Evolutionary conservation across 208 protist genomes (phyloP), one percentile per base, ranked within the genome.

Genomic region (Trypanosomatidae sp.): DNA sequence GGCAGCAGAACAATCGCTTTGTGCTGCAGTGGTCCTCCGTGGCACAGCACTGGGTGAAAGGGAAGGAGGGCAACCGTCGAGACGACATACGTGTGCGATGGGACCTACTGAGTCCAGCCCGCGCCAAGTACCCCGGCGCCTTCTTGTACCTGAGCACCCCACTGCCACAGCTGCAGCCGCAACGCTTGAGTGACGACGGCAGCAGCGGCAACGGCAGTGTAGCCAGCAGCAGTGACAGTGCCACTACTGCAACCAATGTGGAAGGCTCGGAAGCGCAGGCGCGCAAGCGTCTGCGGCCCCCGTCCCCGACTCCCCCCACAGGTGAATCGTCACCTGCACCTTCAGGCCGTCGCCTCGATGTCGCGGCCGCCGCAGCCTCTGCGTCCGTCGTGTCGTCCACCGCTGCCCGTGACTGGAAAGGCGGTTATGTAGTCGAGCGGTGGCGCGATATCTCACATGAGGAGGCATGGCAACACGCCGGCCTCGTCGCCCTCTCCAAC

Each of bases 71-170:
- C 46, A 81, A 71, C n/a, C 69, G 71, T 62, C 85, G 91, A 13
- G 74, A 93, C 22, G 91, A 96, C 80, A 96, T 96, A 49, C 80
- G 87, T 15, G 85, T 96, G 13, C 77, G 82, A 1, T 96, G 91
- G 89, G 80, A 91, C 52, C 73, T 94, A 25, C 79, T 95, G 25
- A 80, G 87, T 55, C 91, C 91, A 12, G 62, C 68, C n/a, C 78
- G 80, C 12, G 75, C 74, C 22, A 71, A 74, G n/a, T 75, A 91
- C 67, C 91, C 91, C 3, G 80, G 85, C 0, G 83, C 83, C 9
- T 86, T 83, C 56, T 74, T 93, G 10, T 89, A 81, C 67, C 79
- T 87, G n/a, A 72, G 71, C 62, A 41, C 70, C 15, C 81, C 75
- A 9, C 83, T 91, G 2, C 83, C 86, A 3, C 77, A 83, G 77